Conservation (phyloP, 1,284 basidiomycete species). For the Cryptococcus sp. region DNA sequence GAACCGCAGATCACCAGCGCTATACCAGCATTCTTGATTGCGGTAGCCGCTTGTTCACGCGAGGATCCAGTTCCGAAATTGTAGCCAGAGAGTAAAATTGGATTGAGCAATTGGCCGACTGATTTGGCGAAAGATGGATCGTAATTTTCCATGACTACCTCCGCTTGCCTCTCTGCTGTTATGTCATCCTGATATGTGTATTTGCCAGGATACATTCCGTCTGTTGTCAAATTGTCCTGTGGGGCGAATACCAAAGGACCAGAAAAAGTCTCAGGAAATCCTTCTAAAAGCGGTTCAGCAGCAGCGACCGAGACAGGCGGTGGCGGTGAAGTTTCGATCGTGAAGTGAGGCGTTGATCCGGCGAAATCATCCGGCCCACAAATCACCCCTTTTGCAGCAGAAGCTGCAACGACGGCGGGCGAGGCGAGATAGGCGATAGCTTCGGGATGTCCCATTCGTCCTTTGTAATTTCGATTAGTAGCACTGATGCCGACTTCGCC, state of each 20-base stretch:
- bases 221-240: conserved; percentile 97
- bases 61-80: conserved; percentile 99
- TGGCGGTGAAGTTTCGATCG: conserved; percentile 3
- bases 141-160: conserved; percentile 98
- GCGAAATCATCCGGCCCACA: conserved; percentile 61
- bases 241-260: conserved; percentile 87
- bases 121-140: conserved; percentile 78
- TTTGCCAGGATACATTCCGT: conserved; percentile 98
- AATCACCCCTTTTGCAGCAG: conserved; percentile 87
- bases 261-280: conserved; percentile 77
- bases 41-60: conserved; percentile 97
- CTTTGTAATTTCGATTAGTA: conserved; percentile 99
- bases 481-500: conserved; percentile 95
- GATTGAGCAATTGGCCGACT: conserved; percentile 58
- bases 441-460: conserved; percentile 93
- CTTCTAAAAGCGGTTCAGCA: conserved; percentile 64
- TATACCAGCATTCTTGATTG: conserved; percentile 87
- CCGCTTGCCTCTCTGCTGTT: conserved; percentile 85
- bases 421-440: conserved; percentile 93
- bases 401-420: conserved; percentile 94
- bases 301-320: conserved; percentile 50
- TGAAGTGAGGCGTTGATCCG: conserved; percentile 2
- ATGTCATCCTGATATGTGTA: conserved; percentile 99
- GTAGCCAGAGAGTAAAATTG: conserved; percentile 83
- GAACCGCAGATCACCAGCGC: conserved; percentile 92